A percentile compares a stretch with the other conserved stretches of the same genome.
These are phyloP conservation scores for Paralagenidium karlingii DNA, from an alignment of 352 stramenopile species.

Conservation along the genomic window DNA sequence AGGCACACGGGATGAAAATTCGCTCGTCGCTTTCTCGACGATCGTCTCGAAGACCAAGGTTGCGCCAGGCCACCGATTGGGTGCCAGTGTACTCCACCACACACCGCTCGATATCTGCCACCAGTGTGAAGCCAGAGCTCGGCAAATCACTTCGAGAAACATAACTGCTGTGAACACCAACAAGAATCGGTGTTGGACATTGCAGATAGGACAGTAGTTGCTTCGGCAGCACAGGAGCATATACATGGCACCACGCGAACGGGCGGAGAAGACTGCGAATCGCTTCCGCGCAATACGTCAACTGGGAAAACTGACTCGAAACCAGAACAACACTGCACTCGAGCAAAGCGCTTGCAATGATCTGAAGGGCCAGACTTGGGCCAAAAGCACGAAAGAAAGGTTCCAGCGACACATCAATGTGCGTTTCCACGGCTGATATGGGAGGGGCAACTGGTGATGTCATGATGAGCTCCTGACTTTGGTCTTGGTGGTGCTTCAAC, in stretches of 20 bases:
- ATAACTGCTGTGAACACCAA: conserved; percentile 70
- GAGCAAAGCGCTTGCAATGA: conserved; percentile 70
- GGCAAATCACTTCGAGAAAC: conserved; percentile 41
- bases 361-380: conserved; percentile 46
- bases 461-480: not conserved
- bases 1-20: conserved; percentile 39
- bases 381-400: conserved; percentile 63
- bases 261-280: conserved; percentile 76
- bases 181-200: conserved; percentile 82
- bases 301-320: conserved; percentile 63
- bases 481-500: not conserved
- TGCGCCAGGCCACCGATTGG: conserved; percentile 38
- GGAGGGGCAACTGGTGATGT: not conserved
- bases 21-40: no score
- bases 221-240: conserved; percentile 76
- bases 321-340: conserved; percentile 83
- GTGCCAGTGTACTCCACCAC: conserved; percentile 58
- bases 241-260: conserved; percentile 85
- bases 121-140: conserved; percentile 50
- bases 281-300: conserved; percentile 73
- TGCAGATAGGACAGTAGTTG: conserved; percentile 79
- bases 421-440: conserved; percentile 30
- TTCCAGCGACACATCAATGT: conserved; percentile 52
- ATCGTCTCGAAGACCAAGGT: conserved; percentile 35
- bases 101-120: conserved; percentile 58